Evolutionary conservation across 306 rosid genomes (phyloP), one percentile per base, ranked within the genome.

Genomic region (Senna tora): DNA sequence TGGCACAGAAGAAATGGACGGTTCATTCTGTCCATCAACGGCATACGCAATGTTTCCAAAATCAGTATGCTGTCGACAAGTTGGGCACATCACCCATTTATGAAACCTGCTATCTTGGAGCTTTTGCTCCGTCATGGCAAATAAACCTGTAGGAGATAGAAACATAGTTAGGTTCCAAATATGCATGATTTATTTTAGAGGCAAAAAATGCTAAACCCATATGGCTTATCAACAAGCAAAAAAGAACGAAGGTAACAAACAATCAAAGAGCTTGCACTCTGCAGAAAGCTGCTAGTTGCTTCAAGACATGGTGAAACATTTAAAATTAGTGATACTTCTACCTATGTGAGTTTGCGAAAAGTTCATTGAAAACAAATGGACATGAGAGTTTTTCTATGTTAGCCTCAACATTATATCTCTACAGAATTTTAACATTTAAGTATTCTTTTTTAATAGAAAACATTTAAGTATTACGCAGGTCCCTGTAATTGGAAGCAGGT

Each of bases 51-150:
- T 94, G 85, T 88, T 89, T 43, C 85, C 91, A 79, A 87, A 85
- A 80, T 91, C 92, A 3, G 92, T 89, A 74, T 80, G 96, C 73
- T 91, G 97, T 69, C 97, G 92, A 75, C 98, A 94, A 67, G 97
- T 94, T 43, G 98, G 97, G 81, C 98, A 91, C 87, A 85, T 89
- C 71, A 94, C 91, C 97, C 97, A 91, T 79, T 84, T 87, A 65
- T 62, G 90, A 79, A 69, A 60, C 85, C 82, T 85, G 67, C 78
- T 82, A 65, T 79, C 78, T 62, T 79, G 84, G 51, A 81, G 77
- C 68, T 77, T 83, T 72, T 54, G 63, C 81, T 91, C 98, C 39
- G 95, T 86, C 88, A 94, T 81, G 57, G 95, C 90, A 85, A 91
- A 87, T 77, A 94, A 87, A 86, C 98, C 98, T 94, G 81, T 25